These are phyloP conservation scores for Fusarium scirpi DNA, from an alignment of 2,329 filamentous ascomycete species.

Conservation along the genomic window DNA sequence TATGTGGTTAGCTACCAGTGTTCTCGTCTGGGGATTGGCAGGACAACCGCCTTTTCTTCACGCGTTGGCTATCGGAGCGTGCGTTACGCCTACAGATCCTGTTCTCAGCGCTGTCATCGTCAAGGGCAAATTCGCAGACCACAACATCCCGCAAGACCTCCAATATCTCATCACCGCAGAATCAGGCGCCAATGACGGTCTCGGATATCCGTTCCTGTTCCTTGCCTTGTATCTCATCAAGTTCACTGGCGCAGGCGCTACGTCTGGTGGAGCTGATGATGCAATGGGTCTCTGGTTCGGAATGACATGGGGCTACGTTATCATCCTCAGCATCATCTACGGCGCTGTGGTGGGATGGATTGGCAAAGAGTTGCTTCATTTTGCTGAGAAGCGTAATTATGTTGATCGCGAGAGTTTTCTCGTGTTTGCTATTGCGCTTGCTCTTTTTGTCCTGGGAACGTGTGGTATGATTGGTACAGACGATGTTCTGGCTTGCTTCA, in stretches of 20 bases:
- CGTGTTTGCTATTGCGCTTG: slow-evolving; percentile 85
- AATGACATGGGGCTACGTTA: slow-evolving; percentile 86
- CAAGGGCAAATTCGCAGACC: slow-evolving; percentile 92
- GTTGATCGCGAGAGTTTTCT: slow-evolving; percentile 90
- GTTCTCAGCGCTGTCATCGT: slow-evolving; percentile 90
- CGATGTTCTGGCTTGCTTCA: slow-evolving; percentile 91
- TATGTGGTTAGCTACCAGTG: slow-evolving; percentile 88
- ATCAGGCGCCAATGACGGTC: slow-evolving; percentile 88
- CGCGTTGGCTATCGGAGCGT: slow-evolving; percentile 83
- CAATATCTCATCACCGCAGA: slow-evolving; percentile 86
- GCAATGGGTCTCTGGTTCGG: slow-evolving; percentile 87
- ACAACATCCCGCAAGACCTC: slow-evolving; percentile 84
- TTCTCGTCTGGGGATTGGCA: slow-evolving; percentile 82
- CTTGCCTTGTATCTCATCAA: slow-evolving; percentile 86
- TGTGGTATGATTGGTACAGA: slow-evolving; percentile 89
- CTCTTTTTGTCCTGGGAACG: slow-evolving; percentile 88
- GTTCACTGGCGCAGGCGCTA: slow-evolving; percentile 67
- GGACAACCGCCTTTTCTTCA: slow-evolving; percentile 80
- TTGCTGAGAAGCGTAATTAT: slow-evolving; percentile 82
- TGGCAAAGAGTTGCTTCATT: slow-evolving; percentile 84
- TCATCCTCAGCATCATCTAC: slow-evolving; percentile 81
- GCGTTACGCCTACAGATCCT: slow-evolving; percentile 92
- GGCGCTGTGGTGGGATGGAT: slow-evolving; percentile 83
- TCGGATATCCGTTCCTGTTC: slow-evolving; percentile 91
- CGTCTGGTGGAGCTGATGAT: slow-evolving; percentile 68